Conservation (phyloP, 1,284 basidiomycete species). For the Cryptococcus hybrid region DNA sequence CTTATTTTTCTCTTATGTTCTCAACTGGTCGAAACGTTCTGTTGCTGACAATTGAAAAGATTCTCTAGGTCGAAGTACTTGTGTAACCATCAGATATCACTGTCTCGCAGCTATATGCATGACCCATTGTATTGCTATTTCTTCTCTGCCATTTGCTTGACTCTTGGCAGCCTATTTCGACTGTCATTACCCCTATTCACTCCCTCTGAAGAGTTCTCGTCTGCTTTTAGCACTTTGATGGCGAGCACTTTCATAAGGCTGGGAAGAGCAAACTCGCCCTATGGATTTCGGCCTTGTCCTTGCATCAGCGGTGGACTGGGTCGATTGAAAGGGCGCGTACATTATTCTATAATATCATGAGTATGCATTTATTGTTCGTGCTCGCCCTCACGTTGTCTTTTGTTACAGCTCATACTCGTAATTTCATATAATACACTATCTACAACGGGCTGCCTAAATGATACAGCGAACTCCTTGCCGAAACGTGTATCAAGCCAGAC, state of each 20-base stretch:
- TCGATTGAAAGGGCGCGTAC: constrained; percentile 39
- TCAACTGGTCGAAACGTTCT: not conserved
- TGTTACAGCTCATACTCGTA: not conserved
- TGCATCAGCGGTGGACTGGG: constrained; percentile 22
- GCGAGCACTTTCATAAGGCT: constrained; percentile 33
- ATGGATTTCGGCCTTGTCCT: constrained; percentile 44
- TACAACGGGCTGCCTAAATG: no score
- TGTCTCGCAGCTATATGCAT: not conserved
- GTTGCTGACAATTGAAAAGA: not conserved
- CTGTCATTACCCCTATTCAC: not conserved
- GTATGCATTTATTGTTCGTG: not conserved
- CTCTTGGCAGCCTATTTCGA: not conserved
- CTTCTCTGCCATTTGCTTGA: not conserved
- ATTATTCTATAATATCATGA: constrained; percentile 2
- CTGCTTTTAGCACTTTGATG: constrained; percentile 16
- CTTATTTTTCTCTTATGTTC: constrained; percentile 4
- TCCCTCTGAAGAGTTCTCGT: constrained; percentile 41
- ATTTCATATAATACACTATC: no score
- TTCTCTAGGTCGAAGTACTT: not conserved
- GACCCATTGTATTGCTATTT: not conserved
- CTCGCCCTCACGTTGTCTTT: no score
- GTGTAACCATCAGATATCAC: not conserved
- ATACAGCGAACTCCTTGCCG: no score
- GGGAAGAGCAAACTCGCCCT: constrained; percentile 32
- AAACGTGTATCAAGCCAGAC: constrained; percentile 6